Evolutionary conservation across 306 rosid species (phyloP), one percentile per base, ranked within the genome.

Genomic region (Quercus variabilis): DNA sequence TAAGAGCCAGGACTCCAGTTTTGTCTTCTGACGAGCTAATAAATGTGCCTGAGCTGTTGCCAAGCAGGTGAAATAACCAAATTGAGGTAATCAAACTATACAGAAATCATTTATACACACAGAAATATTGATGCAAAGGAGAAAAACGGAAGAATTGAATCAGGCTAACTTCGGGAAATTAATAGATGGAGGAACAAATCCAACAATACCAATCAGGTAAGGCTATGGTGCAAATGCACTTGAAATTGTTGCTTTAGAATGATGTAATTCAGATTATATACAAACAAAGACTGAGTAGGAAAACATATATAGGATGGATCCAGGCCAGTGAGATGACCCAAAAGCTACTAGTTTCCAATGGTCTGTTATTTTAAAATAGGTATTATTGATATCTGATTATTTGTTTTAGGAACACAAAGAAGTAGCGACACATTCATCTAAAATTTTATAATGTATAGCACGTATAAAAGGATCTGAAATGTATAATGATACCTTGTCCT

Each of bases 21-120:
- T 86, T 78, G 63, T 90, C 94, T 83, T 88, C 85, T 69, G 90
- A 88, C 51, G 90, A 86, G 58, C 84, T 69, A 54, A 90, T 77
- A 83, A 88, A 90, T 23, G 86, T 82, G 59, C 92, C 92, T 76
- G 92, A 84, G 82, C 90, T 90, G 82, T 80, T 78, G 71, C 69
- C 80, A 77, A 41, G 58, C 41, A 17, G 72, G 17, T 35, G 7
- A 67, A 33, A 19, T 35, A 33, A 67, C 21, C 18, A 33, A 67
- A 67, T 19, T 68, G 15, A 68, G 26, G 17, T 10, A 18, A 49
- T 35, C 72, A 2, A 33, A 1, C n/a, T 35, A n/a, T n/a, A 35
- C 72, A 68, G 25, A 49, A 49, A 13, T 49, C 14, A 49, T 49
- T 49, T 46, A 11, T 49, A 49, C 17, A 49, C 54, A 35, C 72